Evolutionary conservation across 1,139 yeast species (phyloP), one percentile per base, ranked within the genome.

Genomic region (Meyerozyma carpophila): DNA sequence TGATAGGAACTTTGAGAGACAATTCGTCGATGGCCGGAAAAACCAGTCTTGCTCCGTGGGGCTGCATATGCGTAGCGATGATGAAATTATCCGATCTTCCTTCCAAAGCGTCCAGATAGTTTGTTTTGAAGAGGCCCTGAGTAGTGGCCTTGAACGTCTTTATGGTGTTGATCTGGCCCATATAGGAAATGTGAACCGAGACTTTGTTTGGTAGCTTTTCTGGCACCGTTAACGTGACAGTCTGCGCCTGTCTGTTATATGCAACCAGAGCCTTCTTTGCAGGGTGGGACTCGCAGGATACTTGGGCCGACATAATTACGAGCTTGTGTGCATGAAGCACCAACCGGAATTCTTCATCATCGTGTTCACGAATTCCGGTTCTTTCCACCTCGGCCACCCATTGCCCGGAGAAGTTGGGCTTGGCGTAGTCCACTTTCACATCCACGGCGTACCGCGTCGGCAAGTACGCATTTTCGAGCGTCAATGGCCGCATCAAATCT

Each of bases 1-100:
- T 57, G 43, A 82, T 70, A 1, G 76, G 70, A 5, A 79, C 71
- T 54, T 82, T 84, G 36, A 65, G 59, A n/a, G 66, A 57, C 18
- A 79, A 69, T 50, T 83, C 89, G 56, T 85, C 91, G 18, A 84
- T 58, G 50, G 82, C 75, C 1, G 93, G 93, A 53, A 81, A 81
- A 11, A 84, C 73, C 41, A 58, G 57, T 51, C 83, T 68, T 3
- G 88, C 83, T 49, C 73, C 81, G 28, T 73, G 70, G 0, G 93
- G 90, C 57, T 84, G 91, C 37, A 80, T 73, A 55, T 85, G 91
- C 1, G 93, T 82, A 0, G 89, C 81, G 36, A 84, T 57, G 13
- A 84, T 63, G 45, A 64, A 72, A 47, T 77, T 75, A 45, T 64
- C 58, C 1, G 82, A 63, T 28, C 59, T 66, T 10, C 82, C 81